A percentile compares a stretch with the other conserved stretches of the same genome.
Evolutionary conservation across 371 early-diverging fungal species (phyloP).

Genomic region (Mortierella sp.): DNA sequence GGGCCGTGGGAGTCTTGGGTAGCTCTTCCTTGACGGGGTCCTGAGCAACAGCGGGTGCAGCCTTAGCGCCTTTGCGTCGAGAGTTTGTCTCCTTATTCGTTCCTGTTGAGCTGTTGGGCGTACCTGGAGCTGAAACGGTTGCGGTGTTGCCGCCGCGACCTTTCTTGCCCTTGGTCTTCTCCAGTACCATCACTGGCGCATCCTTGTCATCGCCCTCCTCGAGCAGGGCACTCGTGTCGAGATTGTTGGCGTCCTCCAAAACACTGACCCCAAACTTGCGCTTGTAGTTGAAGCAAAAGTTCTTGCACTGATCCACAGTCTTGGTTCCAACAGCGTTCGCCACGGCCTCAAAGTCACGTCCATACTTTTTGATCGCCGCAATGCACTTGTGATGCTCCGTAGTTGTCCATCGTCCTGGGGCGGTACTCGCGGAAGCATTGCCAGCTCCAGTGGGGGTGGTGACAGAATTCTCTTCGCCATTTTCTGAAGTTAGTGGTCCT

Average conservation of each 20-base stretch:
- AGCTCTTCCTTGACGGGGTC: constrained; percentile 34
- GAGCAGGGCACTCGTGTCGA: constrained; percentile 4
- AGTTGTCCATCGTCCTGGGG: constrained; percentile 78
- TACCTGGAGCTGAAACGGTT: constrained; percentile 13
- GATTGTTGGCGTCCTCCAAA: constrained; percentile 64
- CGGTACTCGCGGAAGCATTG: constrained; percentile 13
- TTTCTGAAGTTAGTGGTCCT: background rate
- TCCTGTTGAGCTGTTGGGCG: constrained; percentile 1
- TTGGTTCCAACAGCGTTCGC: constrained; percentile 81
- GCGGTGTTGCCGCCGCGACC: constrained; percentile 15
- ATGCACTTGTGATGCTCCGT: constrained; percentile 81
- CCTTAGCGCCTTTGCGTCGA: constrained; percentile 33
- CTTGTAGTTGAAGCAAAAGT: constrained; percentile 84
- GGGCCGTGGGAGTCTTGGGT: background rate
- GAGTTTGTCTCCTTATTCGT: constrained; percentile 13
- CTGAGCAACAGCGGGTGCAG: background rate
- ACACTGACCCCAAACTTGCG: constrained; percentile 76
- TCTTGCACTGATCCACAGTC: constrained; percentile 85
- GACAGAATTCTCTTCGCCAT: background rate
- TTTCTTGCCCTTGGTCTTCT: constrained; percentile 28
- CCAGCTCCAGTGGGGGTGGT: background rate
- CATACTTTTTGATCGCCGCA: constrained; percentile 80
- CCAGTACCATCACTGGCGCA: background rate
- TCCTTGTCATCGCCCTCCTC: constrained; percentile 38
- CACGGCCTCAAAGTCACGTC: constrained; percentile 81